phyloP scores from a whole-genome alignment of 2,329 filamentous ascomycete species.

The Colletotrichum sp. region DNA sequence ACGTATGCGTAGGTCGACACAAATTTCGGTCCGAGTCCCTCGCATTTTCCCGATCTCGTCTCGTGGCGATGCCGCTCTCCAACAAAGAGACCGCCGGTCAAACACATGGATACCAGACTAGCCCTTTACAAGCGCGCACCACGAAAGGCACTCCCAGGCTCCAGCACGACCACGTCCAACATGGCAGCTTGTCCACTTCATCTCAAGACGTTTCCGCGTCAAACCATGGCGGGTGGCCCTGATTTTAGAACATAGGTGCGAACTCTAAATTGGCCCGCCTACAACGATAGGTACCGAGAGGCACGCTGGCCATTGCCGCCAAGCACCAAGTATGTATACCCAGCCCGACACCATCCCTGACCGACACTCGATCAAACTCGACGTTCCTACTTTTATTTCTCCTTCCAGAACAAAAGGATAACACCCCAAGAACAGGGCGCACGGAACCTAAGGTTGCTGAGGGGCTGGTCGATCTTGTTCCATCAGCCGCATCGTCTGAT shows the following conservation, averaged over 20 bases:
- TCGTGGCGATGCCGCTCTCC: neutral
- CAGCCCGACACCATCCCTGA: neutral
- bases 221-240: neutral
- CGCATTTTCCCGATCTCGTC: neutral
- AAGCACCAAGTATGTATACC: neutral
- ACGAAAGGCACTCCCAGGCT: neutral
- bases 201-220: neutral
- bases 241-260: neutral
- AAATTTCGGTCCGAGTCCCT: neutral
- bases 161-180: neutral
- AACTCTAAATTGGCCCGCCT: neutral
- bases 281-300: neutral
- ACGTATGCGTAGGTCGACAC: neutral
- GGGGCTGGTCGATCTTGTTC: constrained; percentile 20
- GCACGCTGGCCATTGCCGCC: neutral
- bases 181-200: neutral
- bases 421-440: neutral
- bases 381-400: neutral
- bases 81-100: neutral
- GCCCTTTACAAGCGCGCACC: neutral
- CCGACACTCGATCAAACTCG: neutral
- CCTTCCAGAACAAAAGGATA: neutral
- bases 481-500: constrained; percentile 23
- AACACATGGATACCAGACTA: neutral
- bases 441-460: neutral